Evolutionary conservation across 805 yeast species (phyloP), one percentile per base, ranked within the genome.

Genomic region (Candida easanensis): DNA sequence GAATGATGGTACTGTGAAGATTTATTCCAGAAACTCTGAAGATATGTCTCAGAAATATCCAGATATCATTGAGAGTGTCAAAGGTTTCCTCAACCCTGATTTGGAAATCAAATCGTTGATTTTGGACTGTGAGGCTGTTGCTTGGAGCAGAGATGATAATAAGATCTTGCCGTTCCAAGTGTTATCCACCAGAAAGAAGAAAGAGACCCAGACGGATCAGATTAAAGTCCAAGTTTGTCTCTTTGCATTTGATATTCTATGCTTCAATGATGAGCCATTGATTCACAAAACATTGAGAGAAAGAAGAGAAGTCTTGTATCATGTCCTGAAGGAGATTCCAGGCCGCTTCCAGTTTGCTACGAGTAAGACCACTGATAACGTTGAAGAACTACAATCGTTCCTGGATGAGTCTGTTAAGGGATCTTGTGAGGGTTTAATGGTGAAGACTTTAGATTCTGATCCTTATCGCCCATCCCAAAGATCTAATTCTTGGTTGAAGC

Each of bases 11-110:
- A 64, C 73, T 10, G 82, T 88, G 53, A 73, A 77, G 42, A 84
- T 93, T 11, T 93, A 88, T 63, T 90, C 97, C 3, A 77, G 99
- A 64, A 93, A 91, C 64, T 88, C 96, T 39, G 99, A 93, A 66
- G 91, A 93, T 63, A 93, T 93, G 99, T 84, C 96, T 0, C 88
- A 86, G 59, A 70, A 97, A 58, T 93, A 93, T 61, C 99, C 99
- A 0, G 99, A 93, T 64, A 76, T 93, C 48, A 69, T 85, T 13
- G 73, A 81, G 1, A 80, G 86, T 33, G 73, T 88, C 16, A 76
- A 77, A 34, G 83, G 82, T 31, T 80, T 83, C 46, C 57, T 80
- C 32, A 65, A 67, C 20, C 60, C 62, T 11, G 51, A 56, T 4
- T 51, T 50, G 10, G 48, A 57, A 1, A 71, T 79, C 1, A 65